These are phyloP conservation scores for Cladosporium colombiae DNA, from an alignment of 2,329 filamentous ascomycete genomes.

Conservation along the genomic window DNA sequence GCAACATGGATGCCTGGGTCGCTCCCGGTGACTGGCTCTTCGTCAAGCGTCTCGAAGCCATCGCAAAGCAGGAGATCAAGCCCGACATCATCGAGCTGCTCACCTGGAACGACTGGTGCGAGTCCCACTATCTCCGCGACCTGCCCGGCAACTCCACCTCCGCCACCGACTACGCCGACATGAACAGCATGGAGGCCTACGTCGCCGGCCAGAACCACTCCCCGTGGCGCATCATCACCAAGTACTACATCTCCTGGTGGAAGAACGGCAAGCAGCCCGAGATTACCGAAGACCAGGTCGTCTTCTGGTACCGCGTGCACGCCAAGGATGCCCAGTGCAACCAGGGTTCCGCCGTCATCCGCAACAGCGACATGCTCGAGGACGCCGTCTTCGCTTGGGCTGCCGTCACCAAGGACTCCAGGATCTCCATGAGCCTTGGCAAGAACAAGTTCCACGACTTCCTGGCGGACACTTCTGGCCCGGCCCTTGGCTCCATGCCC, in stretches of 20 bases:
- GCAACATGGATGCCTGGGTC: slow-evolving; percentile 39
- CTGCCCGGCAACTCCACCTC: slow-evolving; percentile 31
- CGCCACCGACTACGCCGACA: slow-evolving; percentile 33
- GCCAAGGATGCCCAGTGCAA: slow-evolving; percentile 38
- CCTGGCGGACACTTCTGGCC: slow-evolving; percentile 32
- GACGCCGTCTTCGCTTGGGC: slow-evolving; percentile 44
- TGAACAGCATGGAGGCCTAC: slow-evolving; percentile 38
- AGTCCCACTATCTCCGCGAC: slow-evolving; percentile 44
- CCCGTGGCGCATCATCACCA: slow-evolving; percentile 42
- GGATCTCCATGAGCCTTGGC: slow-evolving; percentile 38
- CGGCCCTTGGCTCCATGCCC: slow-evolving; percentile 36
- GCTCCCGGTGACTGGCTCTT: slow-evolving; percentile 43
- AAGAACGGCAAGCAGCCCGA: slow-evolving; percentile 38
- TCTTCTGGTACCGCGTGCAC: slow-evolving; percentile 44
- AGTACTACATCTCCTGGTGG: slow-evolving; percentile 42
- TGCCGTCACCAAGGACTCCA: slow-evolving; percentile 35
- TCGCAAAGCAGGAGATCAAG: slow-evolving; percentile 31
- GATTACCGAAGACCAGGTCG: slow-evolving; percentile 40
- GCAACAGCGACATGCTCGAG: slow-evolving; percentile 36
- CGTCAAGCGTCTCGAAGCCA: slow-evolving; percentile 33
- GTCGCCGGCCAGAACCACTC: slow-evolving; percentile 41
- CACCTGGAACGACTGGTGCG: slow-evolving; percentile 44
- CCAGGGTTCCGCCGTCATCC: slow-evolving; percentile 35
- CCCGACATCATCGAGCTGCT: slow-evolving; percentile 44
- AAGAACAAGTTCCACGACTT: slow-evolving; percentile 40